Evolutionary conservation across 768 basidiomycete species (phyloP).

Genomic region (Tulasnella calospora): DNA sequence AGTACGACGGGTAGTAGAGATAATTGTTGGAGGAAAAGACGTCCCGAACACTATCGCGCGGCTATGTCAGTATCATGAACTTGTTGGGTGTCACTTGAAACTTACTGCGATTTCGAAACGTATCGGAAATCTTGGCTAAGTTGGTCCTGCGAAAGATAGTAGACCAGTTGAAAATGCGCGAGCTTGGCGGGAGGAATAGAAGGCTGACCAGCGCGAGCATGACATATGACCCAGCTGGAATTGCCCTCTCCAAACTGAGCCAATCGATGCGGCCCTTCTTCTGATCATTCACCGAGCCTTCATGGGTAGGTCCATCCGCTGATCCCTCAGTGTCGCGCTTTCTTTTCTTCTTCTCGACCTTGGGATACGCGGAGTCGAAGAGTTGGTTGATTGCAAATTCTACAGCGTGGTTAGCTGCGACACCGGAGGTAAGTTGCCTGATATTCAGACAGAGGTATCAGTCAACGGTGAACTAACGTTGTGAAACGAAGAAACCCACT

Average conservation of each 20-base stretch:
- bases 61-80: neutral
- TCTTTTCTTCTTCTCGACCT: conserved; percentile 37
- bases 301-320: conserved; percentile 25
- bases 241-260: conserved; percentile 44
- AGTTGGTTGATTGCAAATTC: conserved; percentile 56
- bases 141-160: conserved; percentile 41
- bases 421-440: conserved; percentile 35
- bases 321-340: conserved; percentile 40
- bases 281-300: conserved; percentile 32
- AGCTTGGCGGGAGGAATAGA: conserved; percentile 7
- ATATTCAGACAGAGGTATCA: neutral
- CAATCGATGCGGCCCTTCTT: conserved; percentile 53
- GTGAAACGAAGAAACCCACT: conserved; percentile 32
- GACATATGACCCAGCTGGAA: conserved; percentile 47
- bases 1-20: conserved; percentile 64
- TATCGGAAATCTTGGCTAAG: conserved; percentile 55
- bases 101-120: conserved; percentile 48
- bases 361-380: conserved; percentile 59
- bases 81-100: neutral
- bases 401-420: conserved; percentile 38
- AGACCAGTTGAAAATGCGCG: conserved; percentile 25
- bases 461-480: neutral
- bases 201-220: conserved; percentile 49
- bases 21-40: conserved; percentile 38
- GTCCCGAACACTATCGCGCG: conserved; percentile 36